Evolutionary conservation across 108 stramenopile genomes (phyloP).

Genomic region (Skeletonema menzelii): DNA sequence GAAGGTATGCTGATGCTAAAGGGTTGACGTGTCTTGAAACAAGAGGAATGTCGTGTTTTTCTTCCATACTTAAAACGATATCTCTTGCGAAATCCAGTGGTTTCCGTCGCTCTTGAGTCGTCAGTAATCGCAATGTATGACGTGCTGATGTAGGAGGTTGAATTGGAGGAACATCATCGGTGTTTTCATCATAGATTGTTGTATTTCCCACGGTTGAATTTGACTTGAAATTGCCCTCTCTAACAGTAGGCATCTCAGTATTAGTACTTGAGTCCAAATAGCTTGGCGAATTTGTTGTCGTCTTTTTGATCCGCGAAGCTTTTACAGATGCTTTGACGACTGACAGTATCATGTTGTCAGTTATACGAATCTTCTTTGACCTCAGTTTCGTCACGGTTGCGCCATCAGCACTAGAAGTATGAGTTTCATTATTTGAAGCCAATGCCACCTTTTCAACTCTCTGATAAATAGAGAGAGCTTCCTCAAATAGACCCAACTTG

Average conservation of each 20-base stretch:
- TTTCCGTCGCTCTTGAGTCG: constrained; percentile 49
- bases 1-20: constrained; percentile 65
- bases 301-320: constrained; percentile 37
- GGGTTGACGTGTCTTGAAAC: constrained; percentile 67
- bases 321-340: constrained; percentile 60
- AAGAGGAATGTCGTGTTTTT: constrained; percentile 50
- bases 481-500: constrained; percentile 76
- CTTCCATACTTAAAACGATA: constrained; percentile 48
- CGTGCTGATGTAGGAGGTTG: background rate
- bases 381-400: constrained; percentile 1
- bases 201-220: background rate
- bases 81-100: constrained; percentile 62
- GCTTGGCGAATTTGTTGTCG: background rate
- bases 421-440: background rate
- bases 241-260: background rate
- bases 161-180: background rate
- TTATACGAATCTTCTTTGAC: constrained; percentile 34
- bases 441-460: constrained; percentile 30
- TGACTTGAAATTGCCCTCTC: background rate
- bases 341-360: constrained; percentile 73
- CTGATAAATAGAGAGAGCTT: constrained; percentile 65
- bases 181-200: background rate
- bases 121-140: constrained; percentile 5
- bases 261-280: background rate
- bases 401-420: background rate